Evolutionary conservation across 306 rosid genomes (phyloP).

Genomic region (Mimosa pudica): DNA sequence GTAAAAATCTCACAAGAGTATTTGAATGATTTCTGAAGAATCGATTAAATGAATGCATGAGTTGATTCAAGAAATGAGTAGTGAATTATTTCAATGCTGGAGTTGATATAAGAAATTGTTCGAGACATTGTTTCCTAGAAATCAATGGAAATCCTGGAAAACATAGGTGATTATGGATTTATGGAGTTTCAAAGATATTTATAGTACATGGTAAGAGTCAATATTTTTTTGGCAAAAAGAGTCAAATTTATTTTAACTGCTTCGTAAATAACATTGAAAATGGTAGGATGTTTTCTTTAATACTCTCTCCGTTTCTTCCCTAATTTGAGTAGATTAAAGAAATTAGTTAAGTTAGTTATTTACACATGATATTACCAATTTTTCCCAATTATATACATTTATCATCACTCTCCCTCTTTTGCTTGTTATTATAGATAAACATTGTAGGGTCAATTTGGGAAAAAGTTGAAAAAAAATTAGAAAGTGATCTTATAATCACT

Average conservation of each 20-base stretch:
- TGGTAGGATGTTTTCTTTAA: not conserved
- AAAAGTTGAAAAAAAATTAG: too few species aligned
- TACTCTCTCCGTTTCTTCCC: too few species aligned
- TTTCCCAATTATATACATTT: too few species aligned
- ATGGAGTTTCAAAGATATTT: not conserved
- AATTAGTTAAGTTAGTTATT: too few species aligned
- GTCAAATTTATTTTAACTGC: not conserved
- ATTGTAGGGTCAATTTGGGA: too few species aligned
- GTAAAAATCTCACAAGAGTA: not conserved
- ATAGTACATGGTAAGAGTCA: not conserved
- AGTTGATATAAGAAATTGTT: conserved; percentile 5
- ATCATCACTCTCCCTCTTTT: too few species aligned
- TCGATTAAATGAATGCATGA: not conserved
- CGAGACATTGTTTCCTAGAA: not conserved
- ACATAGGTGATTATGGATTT: not conserved
- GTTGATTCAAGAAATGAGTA: not conserved
- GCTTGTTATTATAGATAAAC: too few species aligned
- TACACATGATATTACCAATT: too few species aligned
- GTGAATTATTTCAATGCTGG: not conserved
- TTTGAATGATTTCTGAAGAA: not conserved
- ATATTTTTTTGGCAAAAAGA: too few species aligned
- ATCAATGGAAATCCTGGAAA: not conserved
- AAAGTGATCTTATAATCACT: too few species aligned
- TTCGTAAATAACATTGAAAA: not conserved
- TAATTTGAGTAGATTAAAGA: too few species aligned